Conservation (phyloP, 176 grass and related monocot species). For the Triticum aestivum region IWGSC_CS_RefSeq_v2.1 NC_057799.1:574050880-574051379, state of each 20-base stretch:
- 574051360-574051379: not conserved
- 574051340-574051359: not conserved
- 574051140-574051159: not conserved
- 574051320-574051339: not conserved
- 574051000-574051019: slow-evolving; percentile 89
- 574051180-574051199: slow-evolving; percentile 5
- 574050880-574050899: slow-evolving; percentile 62
- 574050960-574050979: slow-evolving; percentile 88
- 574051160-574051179: not conserved
- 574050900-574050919: slow-evolving; percentile 83
- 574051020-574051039: slow-evolving; percentile 37
- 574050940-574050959: slow-evolving; percentile 83
- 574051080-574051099: slow-evolving; percentile 9
- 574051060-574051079: slow-evolving; percentile 14
- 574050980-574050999: slow-evolving; percentile 98
- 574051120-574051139: not conserved
- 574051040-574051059: not conserved
- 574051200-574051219: not conserved
- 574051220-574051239: not conserved
- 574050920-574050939: slow-evolving; percentile 83
- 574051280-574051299: not conserved
- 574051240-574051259: not conserved
- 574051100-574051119: not conserved
- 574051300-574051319: not conserved
- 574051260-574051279: not conserved